Conservation (phyloP, 2,329 filamentous ascomycete genomes). For the Cladophialophora psammophila region DNA sequence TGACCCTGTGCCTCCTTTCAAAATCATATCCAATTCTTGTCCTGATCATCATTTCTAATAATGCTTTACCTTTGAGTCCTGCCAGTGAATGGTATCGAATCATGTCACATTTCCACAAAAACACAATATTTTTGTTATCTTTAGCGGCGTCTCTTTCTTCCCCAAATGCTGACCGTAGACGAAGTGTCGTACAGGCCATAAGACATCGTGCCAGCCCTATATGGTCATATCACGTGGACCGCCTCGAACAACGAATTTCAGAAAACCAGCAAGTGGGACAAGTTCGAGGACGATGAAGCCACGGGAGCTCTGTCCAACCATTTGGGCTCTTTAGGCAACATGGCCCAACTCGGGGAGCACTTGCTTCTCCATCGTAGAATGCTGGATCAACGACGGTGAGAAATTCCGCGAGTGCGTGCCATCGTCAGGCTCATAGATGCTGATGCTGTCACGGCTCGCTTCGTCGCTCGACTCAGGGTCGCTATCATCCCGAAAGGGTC, state of each 20-base stretch:
- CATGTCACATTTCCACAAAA: constrained; percentile 1
- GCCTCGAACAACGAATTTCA: neutral
- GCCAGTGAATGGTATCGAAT: neutral
- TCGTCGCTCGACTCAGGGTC: constrained; percentile 44
- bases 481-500: constrained; percentile 33
- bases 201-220: neutral
- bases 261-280: too few species aligned
- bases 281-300: neutral
- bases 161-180: neutral
- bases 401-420: constrained; percentile 32
- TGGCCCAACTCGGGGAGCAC: constrained; percentile 31
- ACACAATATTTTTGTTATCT: neutral
- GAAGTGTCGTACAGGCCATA: neutral
- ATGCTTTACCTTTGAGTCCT: neutral
- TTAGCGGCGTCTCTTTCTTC: neutral
- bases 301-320: neutral
- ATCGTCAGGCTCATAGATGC: constrained; percentile 29
- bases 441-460: constrained; percentile 15
- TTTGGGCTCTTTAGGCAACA: constrained; percentile 11
- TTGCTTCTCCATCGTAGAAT: constrained; percentile 24
- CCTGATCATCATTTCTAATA: neutral
- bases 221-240: neutral
- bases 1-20: neutral
- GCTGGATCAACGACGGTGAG: constrained; percentile 32
- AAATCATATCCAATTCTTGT: neutral